Conservation (phyloP, 2,329 filamentous ascomycete genomes). For the Alternaria infectoria region DNA sequence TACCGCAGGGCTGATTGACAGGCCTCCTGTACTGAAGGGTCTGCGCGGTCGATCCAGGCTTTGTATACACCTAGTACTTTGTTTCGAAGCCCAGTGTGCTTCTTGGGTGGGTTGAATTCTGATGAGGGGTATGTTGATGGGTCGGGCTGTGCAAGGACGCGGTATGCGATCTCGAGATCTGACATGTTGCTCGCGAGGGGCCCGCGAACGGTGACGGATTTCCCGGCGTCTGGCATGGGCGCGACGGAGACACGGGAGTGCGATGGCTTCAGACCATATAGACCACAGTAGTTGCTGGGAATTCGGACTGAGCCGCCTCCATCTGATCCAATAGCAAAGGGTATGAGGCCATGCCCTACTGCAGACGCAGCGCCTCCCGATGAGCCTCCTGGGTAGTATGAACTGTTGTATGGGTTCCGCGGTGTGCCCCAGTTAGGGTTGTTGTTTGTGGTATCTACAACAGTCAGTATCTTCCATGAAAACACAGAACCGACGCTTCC, state of each 20-base stretch:
- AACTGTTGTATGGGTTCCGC: conserved; percentile 75
- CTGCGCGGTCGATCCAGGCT: conserved; percentile 73
- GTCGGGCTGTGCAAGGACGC: conserved; percentile 76
- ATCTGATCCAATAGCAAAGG: conserved; percentile 74
- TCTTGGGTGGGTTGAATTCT: conserved; percentile 65
- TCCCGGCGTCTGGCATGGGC: conserved; percentile 65
- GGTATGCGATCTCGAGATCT: conserved; percentile 83
- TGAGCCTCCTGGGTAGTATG: conserved; percentile 82
- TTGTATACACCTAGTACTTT: conserved; percentile 74
- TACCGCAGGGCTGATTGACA: conserved; percentile 69
- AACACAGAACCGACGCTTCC: not conserved
- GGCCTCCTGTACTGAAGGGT: conserved; percentile 65
- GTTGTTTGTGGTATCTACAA: conserved; percentile 78
- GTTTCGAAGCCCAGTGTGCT: conserved; percentile 48
- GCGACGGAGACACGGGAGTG: conserved; percentile 70
- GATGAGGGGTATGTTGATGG: conserved; percentile 65
- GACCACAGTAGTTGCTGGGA: conserved; percentile 75
- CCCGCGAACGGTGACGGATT: conserved; percentile 71
- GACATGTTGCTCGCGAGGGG: conserved; percentile 78
- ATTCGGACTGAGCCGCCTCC: conserved; percentile 78
- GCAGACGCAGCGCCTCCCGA: conserved; percentile 78
- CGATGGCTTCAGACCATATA: conserved; percentile 81
- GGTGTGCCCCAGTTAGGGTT: conserved; percentile 78
- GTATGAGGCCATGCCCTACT: conserved; percentile 72
- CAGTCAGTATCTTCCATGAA: not conserved